Conservation (phyloP, 177 flowering plant genomes). For the Tripterygium wilfordii region DNA sequence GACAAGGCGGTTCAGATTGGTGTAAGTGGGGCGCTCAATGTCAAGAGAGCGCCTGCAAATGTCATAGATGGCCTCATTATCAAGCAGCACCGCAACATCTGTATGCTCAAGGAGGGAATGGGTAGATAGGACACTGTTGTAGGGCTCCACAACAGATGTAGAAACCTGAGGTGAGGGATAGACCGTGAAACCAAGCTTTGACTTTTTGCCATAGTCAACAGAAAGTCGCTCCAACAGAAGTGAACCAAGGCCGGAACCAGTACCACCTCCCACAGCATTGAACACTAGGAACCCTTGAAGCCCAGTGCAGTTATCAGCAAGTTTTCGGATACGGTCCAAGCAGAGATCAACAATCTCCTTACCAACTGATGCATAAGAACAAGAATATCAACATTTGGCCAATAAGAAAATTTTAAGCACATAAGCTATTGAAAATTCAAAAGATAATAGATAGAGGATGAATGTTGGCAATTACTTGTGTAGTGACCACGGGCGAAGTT, state of each 20-base stretch:
- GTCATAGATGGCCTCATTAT: conserved; percentile 63
- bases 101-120: no score
- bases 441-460: conserved; percentile 12
- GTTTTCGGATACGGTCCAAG: conserved; percentile 65
- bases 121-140: no score
- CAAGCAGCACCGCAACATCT: no score
- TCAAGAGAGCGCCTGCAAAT: conserved; percentile 69
- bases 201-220: conserved; percentile 60
- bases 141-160: conserved; percentile 63
- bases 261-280: no score
- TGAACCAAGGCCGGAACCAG: conserved; percentile 68
- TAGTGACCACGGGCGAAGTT: conserved; percentile 74
- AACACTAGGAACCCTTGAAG: no score
- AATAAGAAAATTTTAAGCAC: not conserved
- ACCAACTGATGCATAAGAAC: conserved; percentile 36
- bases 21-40: conserved; percentile 68
- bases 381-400: not conserved
- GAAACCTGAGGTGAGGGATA: conserved; percentile 67
- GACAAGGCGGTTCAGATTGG: conserved; percentile 60
- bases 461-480: conserved; percentile 43
- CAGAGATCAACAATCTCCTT: conserved; percentile 74
- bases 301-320: conserved; percentile 77
- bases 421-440: not conserved
- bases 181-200: conserved; percentile 59
- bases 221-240: conserved; percentile 65